Base-by-base conservation (phyloP, 805 yeast genomes). In the Starmerella vaccinii region DNA sequence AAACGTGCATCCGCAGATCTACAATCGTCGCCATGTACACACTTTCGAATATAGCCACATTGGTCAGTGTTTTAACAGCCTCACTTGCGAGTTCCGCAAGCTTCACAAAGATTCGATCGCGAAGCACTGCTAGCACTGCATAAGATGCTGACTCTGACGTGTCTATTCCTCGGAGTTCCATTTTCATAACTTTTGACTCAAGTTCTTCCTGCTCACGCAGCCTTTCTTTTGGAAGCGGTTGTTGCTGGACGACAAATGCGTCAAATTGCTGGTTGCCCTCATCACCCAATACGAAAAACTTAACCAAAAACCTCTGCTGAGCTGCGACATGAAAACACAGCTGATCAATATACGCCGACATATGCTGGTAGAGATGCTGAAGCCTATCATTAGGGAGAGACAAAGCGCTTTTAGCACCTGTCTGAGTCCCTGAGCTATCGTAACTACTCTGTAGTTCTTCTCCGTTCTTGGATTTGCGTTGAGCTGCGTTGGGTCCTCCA, bases 221-320 rank as follows among this genome's bases (percentile, higher is more conserved):
- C 10, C 54, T 45, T 6, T 7, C 39, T 12, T 30, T 32, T 9
- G 51, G 49, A 22, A 51, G 38, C 18, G 49, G 45, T 19, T 47
- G 41, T 16, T 33, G 40, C 19, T 43, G 46, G 6, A 29, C 27
- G 6, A 42, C 39, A 24, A 37, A 51, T 19, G 26, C 35, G 5
- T 23, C 27, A 30, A 79, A 75, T 15, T 66, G 68, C 9, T 62
- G 54, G 15, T 59, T 59, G 3, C 61, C 65, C 10, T 61, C 55
- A 0, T 74, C 67, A 0, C 78, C 71, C 4, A 74, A 46, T 58
- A 70, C 72, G 65, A 76, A 73, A 57, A 78, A 67, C 9, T 61
- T 63, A 18, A 68, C 69, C 5, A 74, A 55, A 34, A 77, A 71
- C 54, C 74, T 74, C 58, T 77, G 82, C 51, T 76, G 78, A 13